Base-by-base conservation (phyloP, 1,284 basidiomycete genomes). In the Cutaneotrichosporon sp. region DNA sequence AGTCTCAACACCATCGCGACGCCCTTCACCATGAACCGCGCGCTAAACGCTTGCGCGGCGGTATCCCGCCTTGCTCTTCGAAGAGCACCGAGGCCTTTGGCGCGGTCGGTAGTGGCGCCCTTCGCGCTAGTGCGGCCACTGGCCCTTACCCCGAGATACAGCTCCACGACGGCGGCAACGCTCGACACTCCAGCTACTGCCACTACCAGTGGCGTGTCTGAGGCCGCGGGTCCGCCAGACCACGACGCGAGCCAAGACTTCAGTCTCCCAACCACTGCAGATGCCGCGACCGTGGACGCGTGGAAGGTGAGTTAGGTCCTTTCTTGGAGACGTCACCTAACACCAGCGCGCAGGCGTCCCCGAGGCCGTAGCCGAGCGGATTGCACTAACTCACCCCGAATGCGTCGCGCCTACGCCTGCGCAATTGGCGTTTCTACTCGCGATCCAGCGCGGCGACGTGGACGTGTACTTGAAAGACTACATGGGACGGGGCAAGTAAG, bases 401-500 rank as follows among this genome's bases (percentile, higher is more conserved):
- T 61, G 63, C 7, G 14, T 14, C 2, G 54, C 42, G 4, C 68
- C 67, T 8, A 70, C 68, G 5, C 60, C 60, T 0, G 65, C 64
- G 26, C 68, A 70, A 54, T 54, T 54, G 14, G 52, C 65, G 8
- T 65, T 68, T 39, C 44, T 67, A 2, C 46, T 64, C 9, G 55
- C 65, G 3, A 54, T 65, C 14, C 37, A 50, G 42, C 50, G 58
- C 5, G 63, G 61, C 1, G 62, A 58, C 14, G 41, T 50, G 1
- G 68, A 68, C 46, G 58, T 70, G 4, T 67, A 58, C 41, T 37
- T 67, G 23, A 59, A 59, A 20, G 68, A 70, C 52, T 48, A 59
- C 33, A 70, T 67, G 64, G 68, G 68, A 4, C 60, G 65, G 8
- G 68, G 68, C 30, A 70, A 70, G 67, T 69, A 57, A 61, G 67